Conservation (phyloP, 1,139 yeast species). For the Hansenula sp. region DNA sequence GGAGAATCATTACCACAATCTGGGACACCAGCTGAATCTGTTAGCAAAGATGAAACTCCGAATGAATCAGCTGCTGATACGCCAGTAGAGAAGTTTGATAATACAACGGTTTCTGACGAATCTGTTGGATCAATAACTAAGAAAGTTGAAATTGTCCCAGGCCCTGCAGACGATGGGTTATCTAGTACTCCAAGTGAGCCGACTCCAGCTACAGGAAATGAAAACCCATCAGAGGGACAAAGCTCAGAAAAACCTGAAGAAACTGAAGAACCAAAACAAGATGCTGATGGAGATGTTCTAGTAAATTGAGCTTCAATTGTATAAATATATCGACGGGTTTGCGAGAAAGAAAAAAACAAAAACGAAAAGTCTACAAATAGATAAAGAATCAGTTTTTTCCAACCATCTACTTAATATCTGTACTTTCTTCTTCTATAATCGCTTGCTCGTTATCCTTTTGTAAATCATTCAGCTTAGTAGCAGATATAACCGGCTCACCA, state of each 20-base stretch:
- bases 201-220: background rate
- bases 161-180: too few species aligned
- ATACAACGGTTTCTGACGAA: too few species aligned
- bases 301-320: conserved; percentile 4
- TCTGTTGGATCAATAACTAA: too few species aligned
- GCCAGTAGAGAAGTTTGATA: background rate
- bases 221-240: conserved; percentile 7
- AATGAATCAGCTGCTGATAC: background rate
- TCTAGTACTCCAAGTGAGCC: too few species aligned
- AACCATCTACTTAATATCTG: too few species aligned
- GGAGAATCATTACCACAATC: too few species aligned
- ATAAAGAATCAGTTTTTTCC: too few species aligned
- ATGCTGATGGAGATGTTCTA: conserved; percentile 13
- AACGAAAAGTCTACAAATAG: too few species aligned
- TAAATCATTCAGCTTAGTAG: background rate
- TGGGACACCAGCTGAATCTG: too few species aligned
- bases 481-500: background rate
- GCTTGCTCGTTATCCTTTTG: background rate
- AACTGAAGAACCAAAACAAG: conserved; percentile 1
- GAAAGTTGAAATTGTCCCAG: too few species aligned
- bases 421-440: background rate
- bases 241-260: background rate
- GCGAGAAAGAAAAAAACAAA: too few species aligned
- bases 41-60: too few species aligned
- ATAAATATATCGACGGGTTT: background rate